Evolutionary conservation across 768 basidiomycete species (phyloP).

Genomic region (Lentinula guzmanii): DNA sequence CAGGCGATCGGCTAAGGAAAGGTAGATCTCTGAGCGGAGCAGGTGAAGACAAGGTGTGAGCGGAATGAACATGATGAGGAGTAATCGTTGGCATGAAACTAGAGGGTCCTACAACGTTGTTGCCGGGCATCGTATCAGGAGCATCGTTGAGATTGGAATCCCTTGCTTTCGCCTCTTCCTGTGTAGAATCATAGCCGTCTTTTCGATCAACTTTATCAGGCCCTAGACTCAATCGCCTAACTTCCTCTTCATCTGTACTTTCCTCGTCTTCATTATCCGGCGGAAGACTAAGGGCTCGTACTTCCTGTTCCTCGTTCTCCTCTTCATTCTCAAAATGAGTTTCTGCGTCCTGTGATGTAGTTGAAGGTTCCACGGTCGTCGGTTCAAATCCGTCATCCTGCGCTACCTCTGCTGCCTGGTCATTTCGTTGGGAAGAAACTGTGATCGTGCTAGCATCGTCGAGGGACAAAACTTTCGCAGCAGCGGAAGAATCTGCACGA

Average conservation of each 20-base stretch:
- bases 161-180: conserved; percentile 9
- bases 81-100: background rate
- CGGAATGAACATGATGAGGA: background rate
- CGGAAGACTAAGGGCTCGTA: background rate
- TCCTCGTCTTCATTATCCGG: conserved; percentile 10
- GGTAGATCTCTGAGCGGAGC: background rate
- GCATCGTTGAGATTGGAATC: background rate
- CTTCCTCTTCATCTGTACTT: conserved; percentile 13
- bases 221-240: background rate
- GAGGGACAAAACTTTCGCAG: background rate
- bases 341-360: conserved; percentile 4
- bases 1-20: background rate
- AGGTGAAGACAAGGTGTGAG: background rate
- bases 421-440: background rate
- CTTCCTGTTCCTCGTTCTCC: conserved; percentile 9
- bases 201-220: conserved; percentile 15
- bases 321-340: conserved; percentile 8
- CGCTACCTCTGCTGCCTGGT: background rate
- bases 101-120: background rate
- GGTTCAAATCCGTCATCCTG: background rate
- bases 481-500: background rate
- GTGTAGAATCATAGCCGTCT: conserved; percentile 7
- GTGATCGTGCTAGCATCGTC: background rate
- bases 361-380: background rate
- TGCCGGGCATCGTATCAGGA: background rate